Conservation (phyloP, 2,329 filamentous ascomycete genomes). For the Fusarium coicis region DNA sequence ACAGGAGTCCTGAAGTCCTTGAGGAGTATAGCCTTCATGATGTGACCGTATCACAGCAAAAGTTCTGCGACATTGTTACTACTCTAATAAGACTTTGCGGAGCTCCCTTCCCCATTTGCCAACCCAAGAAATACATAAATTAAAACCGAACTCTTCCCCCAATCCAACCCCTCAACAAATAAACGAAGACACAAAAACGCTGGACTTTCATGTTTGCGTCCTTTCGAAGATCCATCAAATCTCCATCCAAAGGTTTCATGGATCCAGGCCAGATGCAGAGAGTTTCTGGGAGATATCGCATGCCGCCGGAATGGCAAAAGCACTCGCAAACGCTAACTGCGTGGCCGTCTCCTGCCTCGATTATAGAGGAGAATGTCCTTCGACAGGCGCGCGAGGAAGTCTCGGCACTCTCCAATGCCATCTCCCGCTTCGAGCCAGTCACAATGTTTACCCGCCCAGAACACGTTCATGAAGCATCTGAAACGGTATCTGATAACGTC, state of each 20-base stretch:
- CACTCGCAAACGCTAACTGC: conserved; percentile 27
- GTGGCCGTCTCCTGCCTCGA: conserved; percentile 17
- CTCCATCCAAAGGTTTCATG: background rate
- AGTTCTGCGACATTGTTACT: background rate
- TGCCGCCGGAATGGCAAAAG: conserved; percentile 29
- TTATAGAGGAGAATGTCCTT: background rate
- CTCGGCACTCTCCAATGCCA: conserved; percentile 38
- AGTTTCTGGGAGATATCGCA: background rate
- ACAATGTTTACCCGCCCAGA: conserved; percentile 28
- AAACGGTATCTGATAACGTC: conserved; percentile 8
- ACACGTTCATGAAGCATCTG: background rate
- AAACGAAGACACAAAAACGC: background rate
- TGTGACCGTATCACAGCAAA: background rate
- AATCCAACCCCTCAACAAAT: background rate
- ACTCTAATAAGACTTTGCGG: background rate
- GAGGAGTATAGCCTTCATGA: background rate
- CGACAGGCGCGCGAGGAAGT: conserved; percentile 33
- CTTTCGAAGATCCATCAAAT: background rate
- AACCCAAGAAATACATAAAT: background rate
- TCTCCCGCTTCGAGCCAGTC: conserved; percentile 43
- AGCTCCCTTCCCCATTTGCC: background rate
- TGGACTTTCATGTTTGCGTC: background rate
- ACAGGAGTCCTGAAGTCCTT: background rate
- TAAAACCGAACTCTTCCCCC: background rate
- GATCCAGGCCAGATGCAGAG: background rate